Conservation (phyloP, 2,329 filamentous ascomycete genomes). For the Penicillium nordicum region DNA sequence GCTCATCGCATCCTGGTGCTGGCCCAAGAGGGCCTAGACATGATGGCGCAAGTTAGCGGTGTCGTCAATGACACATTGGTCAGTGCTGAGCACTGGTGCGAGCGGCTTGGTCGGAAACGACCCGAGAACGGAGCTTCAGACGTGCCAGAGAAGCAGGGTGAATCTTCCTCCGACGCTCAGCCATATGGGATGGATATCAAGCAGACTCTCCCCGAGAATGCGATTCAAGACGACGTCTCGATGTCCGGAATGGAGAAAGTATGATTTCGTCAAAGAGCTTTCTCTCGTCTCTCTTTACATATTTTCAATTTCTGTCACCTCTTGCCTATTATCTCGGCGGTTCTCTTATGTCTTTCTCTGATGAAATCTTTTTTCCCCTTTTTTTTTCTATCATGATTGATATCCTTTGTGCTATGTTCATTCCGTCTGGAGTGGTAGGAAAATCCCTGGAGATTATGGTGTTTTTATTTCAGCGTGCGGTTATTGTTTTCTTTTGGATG, state of each 20-base stretch:
- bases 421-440: constrained; percentile 8
- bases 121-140: constrained; percentile 27
- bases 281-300: not conserved
- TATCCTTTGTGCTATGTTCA: constrained; percentile 22
- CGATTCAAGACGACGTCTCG: constrained; percentile 29
- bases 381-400: constrained; percentile 22
- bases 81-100: constrained; percentile 89
- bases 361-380: not conserved
- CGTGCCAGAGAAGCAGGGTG: constrained; percentile 19
- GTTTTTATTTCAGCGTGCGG: constrained; percentile 1
- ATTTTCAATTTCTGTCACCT: constrained; percentile 1
- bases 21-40: constrained; percentile 85
- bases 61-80: constrained; percentile 86
- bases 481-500: not conserved
- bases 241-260: constrained; percentile 36
- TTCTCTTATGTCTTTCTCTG: not conserved
- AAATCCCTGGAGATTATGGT: not conserved
- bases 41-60: constrained; percentile 86
- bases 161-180: constrained; percentile 13
- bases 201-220: constrained; percentile 18
- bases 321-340: not conserved
- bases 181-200: constrained; percentile 31
- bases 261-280: constrained; percentile 11
- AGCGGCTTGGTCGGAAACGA: constrained; percentile 61
- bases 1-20: constrained; percentile 79